Base-by-base conservation (phyloP, 768 basidiomycete genomes). In the Pulveroboletus sp. region DNA sequence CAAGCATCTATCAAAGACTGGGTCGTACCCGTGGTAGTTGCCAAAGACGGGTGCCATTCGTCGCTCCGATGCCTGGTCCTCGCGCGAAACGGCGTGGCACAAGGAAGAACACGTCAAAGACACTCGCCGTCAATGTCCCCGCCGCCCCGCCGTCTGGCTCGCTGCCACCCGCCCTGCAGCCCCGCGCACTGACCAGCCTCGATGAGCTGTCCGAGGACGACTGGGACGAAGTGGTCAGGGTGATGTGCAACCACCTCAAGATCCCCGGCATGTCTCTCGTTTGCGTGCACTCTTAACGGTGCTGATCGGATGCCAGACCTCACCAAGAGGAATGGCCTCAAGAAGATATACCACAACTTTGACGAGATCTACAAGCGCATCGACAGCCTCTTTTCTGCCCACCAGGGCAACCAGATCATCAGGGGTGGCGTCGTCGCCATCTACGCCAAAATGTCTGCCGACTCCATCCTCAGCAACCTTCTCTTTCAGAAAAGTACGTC, bases 11-110 rank as follows among this genome's bases (percentile, higher is more conserved):
- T 33, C 5, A 16, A 14, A 17, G 14, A 5, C 5, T 23, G 40
- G 31, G n/a, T 45, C 69, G 51, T 58, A 84, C 86, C 81, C 81
- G 62, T 81, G 79, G 63, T 90, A 90, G 63, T 90, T 90, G 50
- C 88, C 89, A 63, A 87, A 72, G 21, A 78, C 40, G 16, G 49
- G 43, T 14, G 47, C 7, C 61, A 62, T 61, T n/a, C n/a, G n/a
- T n/a, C n/a, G n/a, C n/a, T n/a, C n/a, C n/a, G n/a, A 65, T 67
- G 64, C 65, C 62, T 36, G 63, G 65, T 39, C 63, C 62, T 4
- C 50, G 65, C 37, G 49, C 50, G 43, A 50, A n/a, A n/a, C n/a
- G n/a, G n/a, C n/a, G n/a, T 31, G 40, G 29, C 2, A 41, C 52
- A 5, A 66, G 57, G 31, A 66, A 57, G 25, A 45, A 40, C 29